Evolutionary conservation across 352 stramenopile genomes (phyloP).

Genomic region (Globisporangium yorkense): DNA sequence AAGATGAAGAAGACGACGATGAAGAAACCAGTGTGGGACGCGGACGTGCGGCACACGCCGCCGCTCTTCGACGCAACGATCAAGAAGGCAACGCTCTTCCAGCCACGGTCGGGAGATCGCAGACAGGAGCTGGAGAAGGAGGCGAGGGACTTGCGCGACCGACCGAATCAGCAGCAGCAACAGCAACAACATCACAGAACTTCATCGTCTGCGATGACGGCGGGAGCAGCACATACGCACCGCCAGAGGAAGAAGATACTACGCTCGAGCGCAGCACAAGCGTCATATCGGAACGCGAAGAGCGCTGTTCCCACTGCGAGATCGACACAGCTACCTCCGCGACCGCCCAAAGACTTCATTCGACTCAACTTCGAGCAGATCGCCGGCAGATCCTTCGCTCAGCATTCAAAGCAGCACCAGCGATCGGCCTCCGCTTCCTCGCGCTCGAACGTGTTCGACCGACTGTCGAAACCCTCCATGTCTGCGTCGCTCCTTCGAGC

Average conservation of each 20-base stretch:
- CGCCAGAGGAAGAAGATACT: constrained; percentile 5
- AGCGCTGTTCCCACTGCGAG: constrained; percentile 4
- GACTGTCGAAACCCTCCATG: constrained; percentile 22
- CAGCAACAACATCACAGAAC: not conserved
- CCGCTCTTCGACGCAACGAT: constrained; percentile 47
- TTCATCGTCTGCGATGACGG: not conserved
- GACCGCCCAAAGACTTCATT: constrained; percentile 43
- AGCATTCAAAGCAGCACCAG: constrained; percentile 3
- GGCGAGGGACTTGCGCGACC: constrained; percentile 7
- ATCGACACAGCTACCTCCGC: constrained; percentile 7
- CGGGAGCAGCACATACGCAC: constrained; percentile 9
- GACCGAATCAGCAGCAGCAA: not conserved
- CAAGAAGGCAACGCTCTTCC: constrained; percentile 49
- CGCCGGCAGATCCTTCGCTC: constrained; percentile 21
- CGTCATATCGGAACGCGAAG: not conserved
- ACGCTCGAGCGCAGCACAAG: not conserved
- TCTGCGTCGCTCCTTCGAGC: constrained; percentile 15
- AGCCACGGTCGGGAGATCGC: constrained; percentile 33
- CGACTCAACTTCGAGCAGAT: constrained; percentile 51
- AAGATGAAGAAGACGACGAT: constrained; percentile 1
- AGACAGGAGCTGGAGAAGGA: constrained; percentile 19
- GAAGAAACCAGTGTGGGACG: constrained; percentile 40
- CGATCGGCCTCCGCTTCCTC: not conserved
- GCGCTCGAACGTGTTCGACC: constrained; percentile 33
- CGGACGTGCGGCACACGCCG: constrained; percentile 19